Percentiles rank a stretch among this genome's conserved stretches.
These are phyloP conservation scores for Chaetothyriales sp. DNA, from an alignment of 2,329 filamentous ascomycete species.

Conservation along the genomic window DNA sequence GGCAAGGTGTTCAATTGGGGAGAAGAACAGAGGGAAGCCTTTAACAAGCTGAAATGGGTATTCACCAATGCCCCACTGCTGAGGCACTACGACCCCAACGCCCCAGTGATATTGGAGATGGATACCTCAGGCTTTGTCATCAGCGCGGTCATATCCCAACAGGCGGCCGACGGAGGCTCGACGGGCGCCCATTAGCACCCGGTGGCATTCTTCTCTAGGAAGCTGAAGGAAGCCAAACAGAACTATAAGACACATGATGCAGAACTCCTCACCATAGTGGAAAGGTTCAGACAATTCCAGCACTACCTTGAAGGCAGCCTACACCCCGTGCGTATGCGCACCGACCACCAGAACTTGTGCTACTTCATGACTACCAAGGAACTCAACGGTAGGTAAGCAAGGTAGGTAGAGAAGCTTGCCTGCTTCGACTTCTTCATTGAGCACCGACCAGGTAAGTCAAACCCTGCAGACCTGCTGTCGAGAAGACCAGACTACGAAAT, in stretches of 20 bases:
- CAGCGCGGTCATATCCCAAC: slow-evolving; percentile 6
- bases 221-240: slow-evolving; percentile 1
- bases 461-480: slow-evolving; percentile 11
- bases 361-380: slow-evolving; percentile 19
- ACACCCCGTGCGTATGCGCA: slow-evolving; percentile 1
- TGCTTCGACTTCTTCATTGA: slow-evolving; percentile 18
- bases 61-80: slow-evolving; percentile 11
- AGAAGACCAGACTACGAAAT: slow-evolving; percentile 4
- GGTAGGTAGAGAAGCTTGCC: slow-evolving; percentile 17
- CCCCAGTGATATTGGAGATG: slow-evolving; percentile 12
- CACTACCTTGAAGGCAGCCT: slow-evolving; percentile 14
- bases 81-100: slow-evolving; percentile 7
- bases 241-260: slow-evolving; percentile 6
- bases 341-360: slow-evolving; percentile 19
- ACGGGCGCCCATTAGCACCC: slow-evolving; percentile 2
- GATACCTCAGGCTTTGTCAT: slow-evolving; percentile 14
- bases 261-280: slow-evolving; percentile 11
- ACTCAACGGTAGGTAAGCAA: slow-evolving; percentile 17
- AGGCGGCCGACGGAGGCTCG: slow-evolving; percentile 1
- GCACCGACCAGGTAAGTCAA: slow-evolving; percentile 10
- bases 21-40: slow-evolving; percentile 7
- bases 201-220: slow-evolving; percentile 3
- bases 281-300: slow-evolving; percentile 18
- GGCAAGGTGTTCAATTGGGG: slow-evolving; percentile 4
- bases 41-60: slow-evolving; percentile 13